Evolutionary conservation across 176 grass and related monocot species (phyloP).

Genomic region (Saccharum officinarum): DNA sequence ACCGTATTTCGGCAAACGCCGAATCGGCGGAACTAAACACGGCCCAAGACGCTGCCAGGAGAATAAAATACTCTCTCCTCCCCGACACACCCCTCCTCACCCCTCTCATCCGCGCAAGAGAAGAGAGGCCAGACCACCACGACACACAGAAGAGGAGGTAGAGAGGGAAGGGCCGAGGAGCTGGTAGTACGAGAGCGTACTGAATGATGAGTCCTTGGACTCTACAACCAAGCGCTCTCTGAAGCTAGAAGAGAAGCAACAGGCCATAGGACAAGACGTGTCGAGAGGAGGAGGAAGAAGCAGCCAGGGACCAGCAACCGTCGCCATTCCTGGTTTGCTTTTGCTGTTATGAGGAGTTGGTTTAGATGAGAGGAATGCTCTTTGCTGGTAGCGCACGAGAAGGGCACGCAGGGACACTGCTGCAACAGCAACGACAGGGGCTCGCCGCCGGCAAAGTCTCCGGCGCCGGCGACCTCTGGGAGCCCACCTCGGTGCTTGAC

Average conservation of each 20-base stretch:
- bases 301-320: neutral
- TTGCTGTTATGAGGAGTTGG: constrained; percentile 53
- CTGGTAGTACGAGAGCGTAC: constrained; percentile 22
- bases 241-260: constrained; percentile 4
- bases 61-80: constrained; percentile 58
- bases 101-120: neutral
- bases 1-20: no score
- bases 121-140: neutral
- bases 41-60: constrained; percentile 50
- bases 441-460: constrained; percentile 33
- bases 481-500: constrained; percentile 95
- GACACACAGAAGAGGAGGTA: constrained; percentile 18
- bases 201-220: constrained; percentile 11
- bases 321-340: neutral
- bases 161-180: neutral
- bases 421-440: constrained; percentile 19
- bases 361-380: constrained; percentile 98
- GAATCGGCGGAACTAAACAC: no score
- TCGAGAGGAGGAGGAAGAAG: constrained; percentile 21
- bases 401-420: constrained; percentile 55
- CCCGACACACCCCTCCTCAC: constrained; percentile 8
- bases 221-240: constrained; percentile 14
- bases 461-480: constrained; percentile 42
- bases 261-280: neutral
- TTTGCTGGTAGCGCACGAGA: constrained; percentile 54